These are phyloP conservation scores for Russula brevipes DNA, from an alignment of 768 basidiomycete genomes.

Conservation along the genomic window DNA sequence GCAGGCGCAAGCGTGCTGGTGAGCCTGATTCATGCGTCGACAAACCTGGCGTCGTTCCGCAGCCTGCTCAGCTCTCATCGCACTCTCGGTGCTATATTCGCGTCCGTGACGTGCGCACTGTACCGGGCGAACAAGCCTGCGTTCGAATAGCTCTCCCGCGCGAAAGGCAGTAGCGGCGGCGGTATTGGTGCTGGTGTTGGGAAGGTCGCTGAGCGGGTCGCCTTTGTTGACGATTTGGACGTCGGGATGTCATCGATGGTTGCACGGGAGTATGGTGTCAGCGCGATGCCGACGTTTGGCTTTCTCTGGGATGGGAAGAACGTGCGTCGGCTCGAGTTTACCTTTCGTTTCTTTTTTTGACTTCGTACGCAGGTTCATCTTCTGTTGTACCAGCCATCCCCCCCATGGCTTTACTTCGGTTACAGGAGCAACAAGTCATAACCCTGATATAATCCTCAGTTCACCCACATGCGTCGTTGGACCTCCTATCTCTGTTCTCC, in stretches of 20 bases:
- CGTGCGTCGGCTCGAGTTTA: conserved; percentile 28
- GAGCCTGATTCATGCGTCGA: conserved; percentile 62
- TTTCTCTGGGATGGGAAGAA: conserved; percentile 54
- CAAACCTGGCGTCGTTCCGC: conserved; percentile 69
- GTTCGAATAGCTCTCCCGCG: conserved; percentile 71
- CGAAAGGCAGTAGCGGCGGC: conserved; percentile 35
- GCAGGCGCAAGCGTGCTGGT: too few species aligned
- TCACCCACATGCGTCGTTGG: conserved; percentile 38
- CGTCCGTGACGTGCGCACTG: conserved; percentile 63
- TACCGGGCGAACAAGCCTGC: conserved; percentile 82
- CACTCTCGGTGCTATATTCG: conserved; percentile 82
- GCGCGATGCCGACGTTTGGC: conserved; percentile 82
- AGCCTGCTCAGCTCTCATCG: conserved; percentile 49
- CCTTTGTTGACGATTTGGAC: conserved; percentile 78
- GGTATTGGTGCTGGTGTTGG: too few species aligned
- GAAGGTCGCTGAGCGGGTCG: conserved; percentile 39
- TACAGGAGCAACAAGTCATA: too few species aligned
- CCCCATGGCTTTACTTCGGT: too few species aligned
- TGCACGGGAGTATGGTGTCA: conserved; percentile 57
- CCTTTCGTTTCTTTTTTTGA: background rate
- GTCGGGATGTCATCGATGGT: conserved; percentile 59
- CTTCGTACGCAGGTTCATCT: conserved; percentile 41
- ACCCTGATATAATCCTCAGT: conserved; percentile 39
- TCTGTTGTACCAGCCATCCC: conserved; percentile 26
- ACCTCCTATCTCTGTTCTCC: conserved; percentile 22